These are phyloP conservation scores for Penicillium lagena DNA, from an alignment of 495 filamentous ascomycete species.

Conservation along the genomic window DNA sequence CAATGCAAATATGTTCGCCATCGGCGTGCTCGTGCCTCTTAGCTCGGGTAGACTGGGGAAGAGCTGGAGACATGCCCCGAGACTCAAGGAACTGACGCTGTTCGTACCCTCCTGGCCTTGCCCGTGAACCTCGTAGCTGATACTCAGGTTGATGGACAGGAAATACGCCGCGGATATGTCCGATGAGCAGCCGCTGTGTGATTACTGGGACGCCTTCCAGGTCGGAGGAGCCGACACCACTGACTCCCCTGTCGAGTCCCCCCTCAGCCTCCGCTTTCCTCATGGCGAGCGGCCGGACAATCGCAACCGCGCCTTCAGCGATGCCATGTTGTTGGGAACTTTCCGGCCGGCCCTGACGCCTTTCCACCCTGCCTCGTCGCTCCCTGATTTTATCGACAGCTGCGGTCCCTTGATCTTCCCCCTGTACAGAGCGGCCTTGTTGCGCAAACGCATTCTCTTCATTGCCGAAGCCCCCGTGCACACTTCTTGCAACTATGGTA, in stretches of 20 bases:
- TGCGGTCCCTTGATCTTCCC: constrained; percentile 92
- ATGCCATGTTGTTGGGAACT: constrained; percentile 50
- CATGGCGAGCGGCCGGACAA: constrained; percentile 31
- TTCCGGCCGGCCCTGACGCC: constrained; percentile 66
- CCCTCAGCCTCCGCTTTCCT: constrained; percentile 43
- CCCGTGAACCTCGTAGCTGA: constrained; percentile 2
- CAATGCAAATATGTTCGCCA: constrained; percentile 87
- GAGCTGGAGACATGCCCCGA: constrained; percentile 80
- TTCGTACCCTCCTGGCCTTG: constrained; percentile 24
- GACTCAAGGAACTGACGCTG: constrained; percentile 67
- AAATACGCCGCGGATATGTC: constrained; percentile 29
- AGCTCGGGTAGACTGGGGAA: constrained; percentile 82
- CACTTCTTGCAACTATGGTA: constrained; percentile 82
- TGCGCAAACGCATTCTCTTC: constrained; percentile 83
- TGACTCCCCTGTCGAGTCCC: constrained; percentile 47
- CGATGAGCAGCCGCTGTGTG: constrained; percentile 56
- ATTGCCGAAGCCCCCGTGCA: constrained; percentile 80
- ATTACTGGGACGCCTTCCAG: constrained; percentile 72
- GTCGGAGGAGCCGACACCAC: constrained; percentile 39
- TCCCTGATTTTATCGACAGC: constrained; percentile 65
- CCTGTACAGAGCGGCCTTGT: constrained; percentile 78
- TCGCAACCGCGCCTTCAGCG: constrained; percentile 34
- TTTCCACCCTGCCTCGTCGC: constrained; percentile 79
- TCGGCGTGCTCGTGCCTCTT: constrained; percentile 80
- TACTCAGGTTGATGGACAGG: constrained; percentile 6